These are phyloP conservation scores for Curvularia hawaiiensis DNA, from an alignment of 2,329 filamentous ascomycete genomes.

Conservation along the genomic window DNA sequence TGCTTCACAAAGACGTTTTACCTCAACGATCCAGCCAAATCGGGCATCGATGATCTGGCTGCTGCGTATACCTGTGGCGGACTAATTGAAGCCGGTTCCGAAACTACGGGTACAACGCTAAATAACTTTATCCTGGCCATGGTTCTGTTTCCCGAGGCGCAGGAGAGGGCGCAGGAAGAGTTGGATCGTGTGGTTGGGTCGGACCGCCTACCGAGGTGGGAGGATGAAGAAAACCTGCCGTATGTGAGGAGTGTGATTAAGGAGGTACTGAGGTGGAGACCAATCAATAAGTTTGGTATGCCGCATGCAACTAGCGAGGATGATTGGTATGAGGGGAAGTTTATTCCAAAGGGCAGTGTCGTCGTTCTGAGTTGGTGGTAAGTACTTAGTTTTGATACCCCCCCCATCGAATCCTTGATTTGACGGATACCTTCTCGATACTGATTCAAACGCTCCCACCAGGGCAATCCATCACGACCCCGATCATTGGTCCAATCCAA, in stretches of 20 bases:
- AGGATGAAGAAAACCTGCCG: conserved; percentile 37
- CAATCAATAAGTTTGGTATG: conserved; percentile 42
- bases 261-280: conserved; percentile 39
- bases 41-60: conserved; percentile 41
- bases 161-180: conserved; percentile 37
- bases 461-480: conserved; percentile 46
- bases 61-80: conserved; percentile 44
- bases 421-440: not conserved
- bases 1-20: conserved; percentile 47
- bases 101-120: conserved; percentile 39
- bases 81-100: conserved; percentile 43
- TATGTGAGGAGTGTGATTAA: conserved; percentile 46
- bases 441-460: not conserved
- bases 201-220: conserved; percentile 38
- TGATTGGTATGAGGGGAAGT: conserved; percentile 47
- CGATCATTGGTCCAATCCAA: conserved; percentile 30
- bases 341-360: conserved; percentile 46
- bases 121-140: conserved; percentile 41
- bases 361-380: conserved; percentile 44
- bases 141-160: conserved; percentile 33
- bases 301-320: conserved; percentile 42
- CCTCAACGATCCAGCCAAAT: conserved; percentile 37
- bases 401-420: not conserved
- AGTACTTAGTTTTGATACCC: not conserved
- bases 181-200: conserved; percentile 37